A percentile compares a stretch with the other conserved stretches of the same genome.
phyloP scores from a whole-genome alignment of 768 basidiomycete genomes.

The Porphyrellus cyaneotinctus region DNA sequence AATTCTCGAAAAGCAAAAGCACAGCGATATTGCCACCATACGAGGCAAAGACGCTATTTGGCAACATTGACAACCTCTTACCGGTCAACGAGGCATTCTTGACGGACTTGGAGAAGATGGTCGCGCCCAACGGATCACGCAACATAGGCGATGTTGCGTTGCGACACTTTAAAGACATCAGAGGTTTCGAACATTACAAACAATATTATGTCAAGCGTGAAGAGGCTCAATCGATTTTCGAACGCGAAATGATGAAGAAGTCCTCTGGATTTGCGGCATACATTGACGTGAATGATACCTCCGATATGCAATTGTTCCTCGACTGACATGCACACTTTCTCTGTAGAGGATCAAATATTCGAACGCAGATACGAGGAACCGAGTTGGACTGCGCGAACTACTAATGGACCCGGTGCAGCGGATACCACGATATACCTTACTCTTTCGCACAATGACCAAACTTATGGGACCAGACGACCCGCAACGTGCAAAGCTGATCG shows the following conservation, averaged over 20 bases:
- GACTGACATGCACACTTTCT: slow-evolving; percentile 1
- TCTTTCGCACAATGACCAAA: slow-evolving; percentile 91
- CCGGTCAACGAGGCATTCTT: slow-evolving; percentile 89
- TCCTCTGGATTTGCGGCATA: slow-evolving; percentile 80
- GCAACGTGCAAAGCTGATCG: slow-evolving; percentile 71
- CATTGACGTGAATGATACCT: slow-evolving; percentile 67
- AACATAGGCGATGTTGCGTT: slow-evolving; percentile 80
- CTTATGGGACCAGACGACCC: slow-evolving; percentile 76
- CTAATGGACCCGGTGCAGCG: slow-evolving; percentile 97
- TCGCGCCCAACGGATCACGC: slow-evolving; percentile 52
- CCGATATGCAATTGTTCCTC: slow-evolving; percentile 8
- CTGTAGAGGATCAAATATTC: slow-evolving; percentile 83
- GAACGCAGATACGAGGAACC: slow-evolving; percentile 66
- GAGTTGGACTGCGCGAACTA: slow-evolving; percentile 84
- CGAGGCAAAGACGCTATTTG: slow-evolving; percentile 90
- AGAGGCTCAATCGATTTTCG: slow-evolving; percentile 86
- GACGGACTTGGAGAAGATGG: slow-evolving; percentile 75
- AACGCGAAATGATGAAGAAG: slow-evolving; percentile 74
- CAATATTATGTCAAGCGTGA: slow-evolving; percentile 91
- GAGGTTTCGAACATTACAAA: slow-evolving; percentile 87
- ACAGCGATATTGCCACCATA: slow-evolving; percentile 86
- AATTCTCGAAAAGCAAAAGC: slow-evolving; percentile 78
- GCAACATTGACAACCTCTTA: slow-evolving; percentile 86
- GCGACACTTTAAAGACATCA: slow-evolving; percentile 78
- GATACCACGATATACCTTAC: slow-evolving; percentile 89